A percentile compares a stretch with the other conserved stretches of the same genome.
Evolutionary conservation across 208 protist species (phyloP).

Genomic region (Trypanosomatidae sp.): DNA sequence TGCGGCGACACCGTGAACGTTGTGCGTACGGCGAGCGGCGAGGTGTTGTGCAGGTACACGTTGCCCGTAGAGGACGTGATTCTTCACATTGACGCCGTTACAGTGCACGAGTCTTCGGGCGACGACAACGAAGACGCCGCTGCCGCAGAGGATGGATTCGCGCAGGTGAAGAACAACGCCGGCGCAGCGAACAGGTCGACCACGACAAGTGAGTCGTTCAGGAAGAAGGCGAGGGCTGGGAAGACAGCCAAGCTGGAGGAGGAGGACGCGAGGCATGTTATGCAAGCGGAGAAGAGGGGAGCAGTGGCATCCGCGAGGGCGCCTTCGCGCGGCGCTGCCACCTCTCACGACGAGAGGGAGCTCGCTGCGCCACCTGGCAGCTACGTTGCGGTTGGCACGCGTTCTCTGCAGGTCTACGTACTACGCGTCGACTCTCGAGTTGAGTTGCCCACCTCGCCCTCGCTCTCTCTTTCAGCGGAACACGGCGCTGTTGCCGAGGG

Average conservation of each 20-base stretch:
- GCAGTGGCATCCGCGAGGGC: neutral
- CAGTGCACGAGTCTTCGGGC: slow-evolving; percentile 25
- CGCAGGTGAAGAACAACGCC: slow-evolving; percentile 6
- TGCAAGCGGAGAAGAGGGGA: neutral
- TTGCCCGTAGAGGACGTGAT: slow-evolving; percentile 86
- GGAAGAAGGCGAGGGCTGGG: neutral
- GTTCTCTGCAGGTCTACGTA: slow-evolving; percentile 79
- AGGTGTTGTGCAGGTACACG: slow-evolving; percentile 67
- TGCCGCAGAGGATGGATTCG: slow-evolving; percentile 5
- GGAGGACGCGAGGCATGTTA: neutral
- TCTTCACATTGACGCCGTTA: slow-evolving; percentile 77
- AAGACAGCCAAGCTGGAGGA: neutral
- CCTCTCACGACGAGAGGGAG: slow-evolving; percentile 10
- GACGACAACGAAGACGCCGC: neutral
- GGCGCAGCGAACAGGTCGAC: neutral
- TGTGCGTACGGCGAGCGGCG: slow-evolving; percentile 49
- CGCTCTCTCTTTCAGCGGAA: neutral
- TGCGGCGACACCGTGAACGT: slow-evolving; percentile 87
- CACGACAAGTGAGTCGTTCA: neutral
- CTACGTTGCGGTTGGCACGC: slow-evolving; percentile 85
- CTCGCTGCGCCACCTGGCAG: slow-evolving; percentile 45
- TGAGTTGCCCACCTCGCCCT: slow-evolving; percentile 1
- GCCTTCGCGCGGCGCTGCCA: neutral
- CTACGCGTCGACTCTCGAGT: slow-evolving; percentile 49
- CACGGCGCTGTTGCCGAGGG: neutral